phyloP scores from a whole-genome alignment of 805 yeast genomes.

The Millerago galiae region DNA sequence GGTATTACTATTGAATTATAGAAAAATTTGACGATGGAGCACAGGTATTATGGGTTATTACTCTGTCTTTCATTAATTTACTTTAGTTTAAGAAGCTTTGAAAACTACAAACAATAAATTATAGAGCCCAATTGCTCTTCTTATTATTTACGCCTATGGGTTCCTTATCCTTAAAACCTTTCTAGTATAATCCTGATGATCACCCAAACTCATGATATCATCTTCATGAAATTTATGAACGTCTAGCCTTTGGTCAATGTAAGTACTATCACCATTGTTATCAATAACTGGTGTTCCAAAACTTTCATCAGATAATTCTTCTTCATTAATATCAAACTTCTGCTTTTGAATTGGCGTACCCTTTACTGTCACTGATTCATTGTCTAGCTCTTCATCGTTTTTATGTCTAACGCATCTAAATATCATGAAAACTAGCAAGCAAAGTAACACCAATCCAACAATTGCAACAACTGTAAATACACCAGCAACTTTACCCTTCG shows the following conservation, averaged over 20 bases:
- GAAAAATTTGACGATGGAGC: too few relatives aligned
- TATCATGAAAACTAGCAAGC: constrained; percentile 36
- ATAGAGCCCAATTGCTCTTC: too few relatives aligned
- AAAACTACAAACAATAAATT: too few relatives aligned
- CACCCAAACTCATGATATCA: constrained; percentile 32
- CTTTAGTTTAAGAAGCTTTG: too few relatives aligned
- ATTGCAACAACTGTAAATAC: constrained; percentile 77
- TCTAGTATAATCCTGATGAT: constrained; percentile 43
- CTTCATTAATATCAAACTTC: not conserved
- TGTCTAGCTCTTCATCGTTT: constrained; percentile 6
- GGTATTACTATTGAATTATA: too few relatives aligned
- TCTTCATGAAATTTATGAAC: constrained; percentile 19
- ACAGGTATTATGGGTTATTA: too few relatives aligned
- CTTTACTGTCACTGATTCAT: constrained; percentile 2
- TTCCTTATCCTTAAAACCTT: constrained; percentile 40
- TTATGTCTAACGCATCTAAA: constrained; percentile 7
- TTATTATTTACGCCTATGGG: constrained; percentile 28
- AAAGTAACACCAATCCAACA: constrained; percentile 40
- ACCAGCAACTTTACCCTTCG: constrained; percentile 78
- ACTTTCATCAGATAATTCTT: not conserved
- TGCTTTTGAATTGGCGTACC: not conserved
- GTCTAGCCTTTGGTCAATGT: constrained; percentile 36
- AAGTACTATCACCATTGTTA: constrained; percentile 18
- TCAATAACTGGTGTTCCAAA: constrained; percentile 20
- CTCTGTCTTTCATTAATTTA: too few relatives aligned